phyloP scores from a whole-genome alignment of 1,139 yeast species.

The Geotrichum histeridarum region DNA sequence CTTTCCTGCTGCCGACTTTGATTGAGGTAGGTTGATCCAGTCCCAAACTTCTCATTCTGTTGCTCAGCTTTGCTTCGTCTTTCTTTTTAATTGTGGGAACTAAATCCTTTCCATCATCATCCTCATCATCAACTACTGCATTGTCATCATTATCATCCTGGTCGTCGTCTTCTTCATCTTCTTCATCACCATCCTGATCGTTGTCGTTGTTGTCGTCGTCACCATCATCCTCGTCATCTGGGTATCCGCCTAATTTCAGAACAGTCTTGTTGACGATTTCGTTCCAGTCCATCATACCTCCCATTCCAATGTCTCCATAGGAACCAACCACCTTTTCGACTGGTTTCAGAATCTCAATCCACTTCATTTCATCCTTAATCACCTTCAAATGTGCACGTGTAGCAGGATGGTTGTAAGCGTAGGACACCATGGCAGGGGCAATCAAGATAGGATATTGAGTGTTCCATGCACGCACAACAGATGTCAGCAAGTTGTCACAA shows the following conservation, averaged over 20 bases:
- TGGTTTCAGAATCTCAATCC: slow-evolving; percentile 85
- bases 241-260: slow-evolving; percentile 80
- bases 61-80: not conserved
- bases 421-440: slow-evolving; percentile 93
- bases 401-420: slow-evolving; percentile 80
- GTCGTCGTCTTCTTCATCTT: slow-evolving; percentile 37
- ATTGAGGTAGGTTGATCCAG: not conserved
- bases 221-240: slow-evolving; percentile 77
- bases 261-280: slow-evolving; percentile 85
- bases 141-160: slow-evolving; percentile 37
- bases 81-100: not conserved
- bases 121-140: slow-evolving; percentile 20
- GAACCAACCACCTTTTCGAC: slow-evolving; percentile 89
- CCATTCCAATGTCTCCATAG: slow-evolving; percentile 91
- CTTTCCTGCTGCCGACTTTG: not conserved
- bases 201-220: slow-evolving; percentile 62
- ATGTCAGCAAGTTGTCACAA: slow-evolving; percentile 82
- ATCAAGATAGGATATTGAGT: slow-evolving; percentile 77
- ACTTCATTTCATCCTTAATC: slow-evolving; percentile 81
- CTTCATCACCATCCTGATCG: slow-evolving; percentile 46
- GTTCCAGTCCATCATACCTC: slow-evolving; percentile 97
- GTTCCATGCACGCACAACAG: slow-evolving; percentile 90
- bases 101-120: not conserved
- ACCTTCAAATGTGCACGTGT: slow-evolving; percentile 75
- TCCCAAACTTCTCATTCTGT: not conserved